Evolutionary conservation across 495 filamentous ascomycete species (phyloP), one percentile per base, ranked within the genome.

Genomic region (Penicillium lividum): DNA sequence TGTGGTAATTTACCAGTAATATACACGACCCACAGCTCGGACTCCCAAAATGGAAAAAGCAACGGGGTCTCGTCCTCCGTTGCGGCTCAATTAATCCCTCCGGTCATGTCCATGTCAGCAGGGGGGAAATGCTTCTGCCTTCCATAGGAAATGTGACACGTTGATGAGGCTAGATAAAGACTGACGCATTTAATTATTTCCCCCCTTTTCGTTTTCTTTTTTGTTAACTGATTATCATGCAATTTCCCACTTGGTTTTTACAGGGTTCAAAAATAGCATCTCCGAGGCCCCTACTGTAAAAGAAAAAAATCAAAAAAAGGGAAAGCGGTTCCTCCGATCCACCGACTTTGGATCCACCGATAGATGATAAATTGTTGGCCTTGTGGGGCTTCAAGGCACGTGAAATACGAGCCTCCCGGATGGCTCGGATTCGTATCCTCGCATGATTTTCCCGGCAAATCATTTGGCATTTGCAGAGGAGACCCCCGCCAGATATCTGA

Each of bases 31-130:
- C 42, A 42, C 53, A 47, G 56, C 18, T 30, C 51, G 54, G 50
- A 10, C 46, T 65, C 56, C 57, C 53, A 64, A 58, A 61, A 45
- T 65, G 63, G 61, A 61, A 65, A 60, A 15, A 22, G 25, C 27
- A 29, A 13, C 51, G 38, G 53, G 59, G 49, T 44, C 57, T 51
- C 13, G 11, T 10, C 42, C 42, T 44, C 9, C 4, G 43, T 30
- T 49, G 46, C 46, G 46, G 46, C 46, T 49, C 46, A 49, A 49
- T 49, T 27, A 27, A 46, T 16, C 34, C 33, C 38, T 45, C 44
- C 36, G 33, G 22, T 58, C 33, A 36, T 43, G 9, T 40, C 28
- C 46, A 16, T 30, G 11, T 49, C 46, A 31, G 28, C 46, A 15
- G 28, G 13, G 13, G 7, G 22, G 30, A 31, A 49, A 49, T 31